Evolutionary conservation across 1,139 yeast genomes (phyloP).

Genomic region (Sporopachydermia cereana): DNA sequence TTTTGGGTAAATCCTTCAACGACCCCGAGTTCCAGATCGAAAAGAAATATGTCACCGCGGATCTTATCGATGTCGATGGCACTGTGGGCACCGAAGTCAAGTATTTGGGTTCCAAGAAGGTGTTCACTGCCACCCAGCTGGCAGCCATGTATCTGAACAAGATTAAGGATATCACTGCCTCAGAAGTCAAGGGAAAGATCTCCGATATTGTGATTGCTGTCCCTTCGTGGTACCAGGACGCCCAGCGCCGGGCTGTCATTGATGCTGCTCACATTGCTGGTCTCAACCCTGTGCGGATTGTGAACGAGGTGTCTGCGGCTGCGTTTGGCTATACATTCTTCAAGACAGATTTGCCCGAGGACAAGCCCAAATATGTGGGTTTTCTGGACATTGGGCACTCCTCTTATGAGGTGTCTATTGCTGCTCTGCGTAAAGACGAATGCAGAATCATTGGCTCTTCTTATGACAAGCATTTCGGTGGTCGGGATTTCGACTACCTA

Average conservation of each 20-base stretch:
- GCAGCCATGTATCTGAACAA: constrained; percentile 92
- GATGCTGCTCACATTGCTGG: constrained; percentile 97
- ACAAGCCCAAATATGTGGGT: constrained; percentile 80
- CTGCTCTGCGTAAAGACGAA: constrained; percentile 93
- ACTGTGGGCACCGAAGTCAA: constrained; percentile 77
- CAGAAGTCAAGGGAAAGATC: constrained; percentile 74
- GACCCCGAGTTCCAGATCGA: constrained; percentile 78
- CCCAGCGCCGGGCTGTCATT: constrained; percentile 90
- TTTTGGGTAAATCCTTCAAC: constrained; percentile 62
- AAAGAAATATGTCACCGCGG: constrained; percentile 58
- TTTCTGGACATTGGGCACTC: constrained; percentile 97
- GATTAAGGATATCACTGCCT: constrained; percentile 66
- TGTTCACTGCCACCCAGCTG: constrained; percentile 80
- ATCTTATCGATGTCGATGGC: constrained; percentile 64
- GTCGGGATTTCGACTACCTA: constrained; percentile 90
- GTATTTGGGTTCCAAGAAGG: constrained; percentile 66
- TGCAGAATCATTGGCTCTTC: constrained; percentile 87
- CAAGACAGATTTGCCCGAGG: constrained; percentile 91
- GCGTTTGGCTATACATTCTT: constrained; percentile 99
- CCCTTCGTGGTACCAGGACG: constrained; percentile 95
- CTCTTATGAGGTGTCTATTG: constrained; percentile 82
- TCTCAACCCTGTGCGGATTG: constrained; percentile 93
- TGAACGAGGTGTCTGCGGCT: constrained; percentile 95
- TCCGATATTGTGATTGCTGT: constrained; percentile 89
- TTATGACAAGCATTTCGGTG: constrained; percentile 94